Evolutionary conservation across 495 filamentous ascomycete species (phyloP).

Genomic region (Talaromyces borbonicus): DNA sequence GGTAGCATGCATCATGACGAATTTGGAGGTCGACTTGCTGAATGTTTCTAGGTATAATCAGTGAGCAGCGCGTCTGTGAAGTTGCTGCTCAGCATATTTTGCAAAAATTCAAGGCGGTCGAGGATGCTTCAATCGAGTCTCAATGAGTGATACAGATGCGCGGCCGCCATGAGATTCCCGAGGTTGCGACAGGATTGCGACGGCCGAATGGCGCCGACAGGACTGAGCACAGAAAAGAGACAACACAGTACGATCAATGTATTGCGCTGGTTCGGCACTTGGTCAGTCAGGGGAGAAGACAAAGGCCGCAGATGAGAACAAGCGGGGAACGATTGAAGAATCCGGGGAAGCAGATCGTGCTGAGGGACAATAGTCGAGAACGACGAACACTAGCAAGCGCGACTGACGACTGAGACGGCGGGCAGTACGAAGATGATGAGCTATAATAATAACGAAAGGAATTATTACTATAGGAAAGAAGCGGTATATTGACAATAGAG

Average conservation of each 20-base stretch:
- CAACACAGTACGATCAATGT: background rate
- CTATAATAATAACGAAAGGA: no score
- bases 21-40: background rate
- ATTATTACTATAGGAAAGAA: no score
- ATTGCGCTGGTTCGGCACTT: background rate
- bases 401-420: background rate
- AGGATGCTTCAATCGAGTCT: background rate
- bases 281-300: background rate
- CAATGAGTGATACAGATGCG: background rate
- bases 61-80: background rate
- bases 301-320: background rate
- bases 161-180: background rate
- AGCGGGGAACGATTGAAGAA: constrained; percentile 3
- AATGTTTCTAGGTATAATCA: background rate
- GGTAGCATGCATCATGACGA: constrained; percentile 26
- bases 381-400: no score
- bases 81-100: background rate
- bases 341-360: constrained; percentile 1
- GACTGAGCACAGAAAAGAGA: no score
- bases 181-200: background rate
- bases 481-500: no score
- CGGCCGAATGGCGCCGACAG: background rate
- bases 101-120: background rate
- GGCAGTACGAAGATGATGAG: no score
- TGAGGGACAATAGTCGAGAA: no score